Evolutionary conservation across 306 rosid species (phyloP).

Genomic region (Castanospermum australe): DNA sequence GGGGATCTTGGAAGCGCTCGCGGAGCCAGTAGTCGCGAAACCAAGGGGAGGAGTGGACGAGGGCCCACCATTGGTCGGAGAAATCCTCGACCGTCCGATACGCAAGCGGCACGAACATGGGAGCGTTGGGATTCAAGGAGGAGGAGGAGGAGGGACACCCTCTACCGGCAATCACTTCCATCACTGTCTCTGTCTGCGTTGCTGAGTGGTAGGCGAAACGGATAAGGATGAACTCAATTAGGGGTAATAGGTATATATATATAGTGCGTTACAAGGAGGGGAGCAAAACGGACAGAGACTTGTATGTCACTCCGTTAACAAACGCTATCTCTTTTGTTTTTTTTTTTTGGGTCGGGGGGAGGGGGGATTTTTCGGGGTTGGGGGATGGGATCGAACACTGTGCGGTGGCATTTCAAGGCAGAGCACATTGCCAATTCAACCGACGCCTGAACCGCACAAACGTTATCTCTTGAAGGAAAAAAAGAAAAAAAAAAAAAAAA

Average conservation of each 20-base stretch:
- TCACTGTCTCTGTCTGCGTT: neutral
- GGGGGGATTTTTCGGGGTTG: too few species aligned
- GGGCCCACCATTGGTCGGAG: slow-evolving; percentile 88
- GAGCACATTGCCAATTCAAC: too few species aligned
- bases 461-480: too few species aligned
- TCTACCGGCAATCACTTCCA: slow-evolving; percentile 24
- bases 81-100: slow-evolving; percentile 87
- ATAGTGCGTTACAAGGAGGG: too few species aligned
- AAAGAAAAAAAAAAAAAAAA: too few species aligned
- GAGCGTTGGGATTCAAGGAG: slow-evolving; percentile 81
- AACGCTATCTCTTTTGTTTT: too few species aligned
- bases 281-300: neutral
- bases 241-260: too few species aligned
- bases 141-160: neutral
- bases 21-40: slow-evolving; percentile 92
- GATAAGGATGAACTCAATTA: neutral
- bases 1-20: slow-evolving; percentile 85
- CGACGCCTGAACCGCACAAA: too few species aligned
- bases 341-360: too few species aligned
- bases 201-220: too few species aligned
- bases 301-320: neutral
- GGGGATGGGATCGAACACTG: too few species aligned
- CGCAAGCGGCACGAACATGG: slow-evolving; percentile 74
- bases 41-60: slow-evolving; percentile 76
- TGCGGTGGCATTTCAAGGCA: too few species aligned